Conservation (phyloP, 2,329 filamentous ascomycete species). For the Calycina herbarum region DNA sequence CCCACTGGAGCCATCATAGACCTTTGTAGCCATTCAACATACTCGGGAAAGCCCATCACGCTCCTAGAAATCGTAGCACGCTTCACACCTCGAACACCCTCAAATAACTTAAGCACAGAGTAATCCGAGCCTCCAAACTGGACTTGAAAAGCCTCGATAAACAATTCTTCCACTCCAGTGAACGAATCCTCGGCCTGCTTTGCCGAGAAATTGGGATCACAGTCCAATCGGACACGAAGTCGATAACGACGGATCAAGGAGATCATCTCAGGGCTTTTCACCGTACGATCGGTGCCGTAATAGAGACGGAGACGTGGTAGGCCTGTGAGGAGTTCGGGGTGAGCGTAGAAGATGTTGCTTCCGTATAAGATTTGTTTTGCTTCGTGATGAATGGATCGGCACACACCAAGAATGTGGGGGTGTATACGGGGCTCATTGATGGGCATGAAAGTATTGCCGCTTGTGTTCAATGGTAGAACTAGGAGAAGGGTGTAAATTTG, state of each 20-base stretch:
- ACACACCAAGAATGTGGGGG: conserved; percentile 29
- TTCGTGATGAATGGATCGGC: conserved; percentile 29
- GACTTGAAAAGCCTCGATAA: conserved; percentile 50
- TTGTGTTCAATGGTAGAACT: conserved; percentile 27
- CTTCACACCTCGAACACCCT: conserved; percentile 46
- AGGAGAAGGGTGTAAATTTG: conserved; percentile 49
- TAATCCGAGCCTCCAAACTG: conserved; percentile 46
- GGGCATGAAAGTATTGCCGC: background rate
- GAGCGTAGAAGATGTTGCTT: conserved; percentile 50
- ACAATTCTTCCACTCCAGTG: conserved; percentile 46
- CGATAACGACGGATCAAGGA: conserved; percentile 45
- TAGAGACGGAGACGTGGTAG: conserved; percentile 44
- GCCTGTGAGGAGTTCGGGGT: conserved; percentile 45
- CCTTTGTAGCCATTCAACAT: conserved; percentile 33
- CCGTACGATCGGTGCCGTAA: conserved; percentile 31
- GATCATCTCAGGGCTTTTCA: conserved; percentile 38
- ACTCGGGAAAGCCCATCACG: conserved; percentile 30
- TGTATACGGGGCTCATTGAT: conserved; percentile 35
- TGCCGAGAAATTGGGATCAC: conserved; percentile 46
- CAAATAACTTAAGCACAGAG: conserved; percentile 45
- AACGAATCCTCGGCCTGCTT: conserved; percentile 45
- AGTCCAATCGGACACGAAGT: conserved; percentile 49
- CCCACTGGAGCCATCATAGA: conserved; percentile 27
- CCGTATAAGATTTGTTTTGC: conserved; percentile 46
- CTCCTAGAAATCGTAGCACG: conserved; percentile 42